Evolutionary conservation across 345 rosid genomes (phyloP), one percentile per base, ranked within the genome.

Genomic region (Eucalyptus rudis): DNA sequence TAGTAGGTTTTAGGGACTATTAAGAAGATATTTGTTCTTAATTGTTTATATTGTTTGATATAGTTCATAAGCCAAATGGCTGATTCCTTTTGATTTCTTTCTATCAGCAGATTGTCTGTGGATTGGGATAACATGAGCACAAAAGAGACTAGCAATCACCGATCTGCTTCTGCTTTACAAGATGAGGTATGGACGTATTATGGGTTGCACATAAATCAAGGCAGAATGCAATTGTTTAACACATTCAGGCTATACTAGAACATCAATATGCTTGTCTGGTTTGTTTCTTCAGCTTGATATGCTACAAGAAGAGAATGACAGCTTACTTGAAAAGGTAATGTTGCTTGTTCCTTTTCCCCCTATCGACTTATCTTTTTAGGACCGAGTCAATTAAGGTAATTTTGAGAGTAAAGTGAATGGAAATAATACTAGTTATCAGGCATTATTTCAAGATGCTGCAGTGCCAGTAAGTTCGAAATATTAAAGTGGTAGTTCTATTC

Each of bases 161-260:
- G 91, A 25, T 94, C 98, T 86, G 89, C 92, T 87, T 96, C 99
- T 86, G 95, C 95, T 91, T 92, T 96, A 87, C 97, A 96, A 91
- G 97, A 97, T 92, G 99, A 96, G 97, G 99, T 96, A 91, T 71
- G 91, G 59, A 50, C 64, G 62, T 87, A 66, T 49, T 44, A 47
- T 33, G 51, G 51, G 88, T 29, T 56, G 45, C 68, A 86, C 45
- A 49, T 86, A 33, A 36, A 20, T 31, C 64, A 36, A 40, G 47
- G 84, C 45, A 40, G 87, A 49, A 19, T 2, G 40, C 52, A 86
- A 24, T 50, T 88, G 24, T 79, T 88, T 33, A 40, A 17, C 58
- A 49, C 29, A 27, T n/a, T 31, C 8, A 8, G 36, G 84, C 84
- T 76, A 76, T 40, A 76, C 84, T 51, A 8, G 86, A 76, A 31